phyloP scores from a whole-genome alignment of 257 asterid species.

The Salvia rosmarinus region DNA sequence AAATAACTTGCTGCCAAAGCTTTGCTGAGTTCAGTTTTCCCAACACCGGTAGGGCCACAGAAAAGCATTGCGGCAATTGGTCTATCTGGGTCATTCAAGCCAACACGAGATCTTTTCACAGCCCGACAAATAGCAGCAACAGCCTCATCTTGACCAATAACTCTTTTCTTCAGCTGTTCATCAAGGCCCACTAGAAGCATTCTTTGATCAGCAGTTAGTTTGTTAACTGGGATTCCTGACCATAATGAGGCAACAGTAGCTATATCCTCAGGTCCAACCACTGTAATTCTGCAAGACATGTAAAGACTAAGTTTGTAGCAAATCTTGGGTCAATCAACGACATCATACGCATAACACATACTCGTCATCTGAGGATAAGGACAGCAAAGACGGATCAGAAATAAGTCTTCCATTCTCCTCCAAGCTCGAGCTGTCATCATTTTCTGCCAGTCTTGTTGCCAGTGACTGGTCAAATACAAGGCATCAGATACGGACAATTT shows the following conservation, averaged over 20 bases:
- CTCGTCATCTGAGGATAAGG: constrained; percentile 61
- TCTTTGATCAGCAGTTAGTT: constrained; percentile 86
- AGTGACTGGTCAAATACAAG: constrained; percentile 47
- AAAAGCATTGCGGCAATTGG: constrained; percentile 98
- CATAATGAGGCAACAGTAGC: constrained; percentile 92
- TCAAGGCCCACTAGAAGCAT: constrained; percentile 75
- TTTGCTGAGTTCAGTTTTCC: constrained; percentile 95
- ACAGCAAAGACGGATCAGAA: constrained; percentile 39
- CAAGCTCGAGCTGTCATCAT: constrained; percentile 41
- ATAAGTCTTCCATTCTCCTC: constrained; percentile 45
- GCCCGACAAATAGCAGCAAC: constrained; percentile 89
- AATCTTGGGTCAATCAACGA: constrained; percentile 22
- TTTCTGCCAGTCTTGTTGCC: constrained; percentile 51
- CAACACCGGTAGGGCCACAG: constrained; percentile 99
- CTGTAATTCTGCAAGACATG: constrained; percentile 49
- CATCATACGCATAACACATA: constrained; percentile 47
- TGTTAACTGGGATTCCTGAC: constrained; percentile 90
- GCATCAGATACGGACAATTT: constrained; percentile 35
- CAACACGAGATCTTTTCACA: constrained; percentile 95
- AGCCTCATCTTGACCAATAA: constrained; percentile 98
- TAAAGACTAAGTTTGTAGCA: constrained; percentile 30
- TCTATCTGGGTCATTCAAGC: constrained; percentile 88
- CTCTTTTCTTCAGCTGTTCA: constrained; percentile 89
- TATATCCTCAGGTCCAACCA: constrained; percentile 90
- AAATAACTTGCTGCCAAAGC: constrained; percentile 90